A percentile compares a stretch with the other conserved stretches of the same genome.
Evolutionary conservation across 371 early-diverging fungal genomes (phyloP).

Genomic region (Dichotomocladium elegans): DNA sequence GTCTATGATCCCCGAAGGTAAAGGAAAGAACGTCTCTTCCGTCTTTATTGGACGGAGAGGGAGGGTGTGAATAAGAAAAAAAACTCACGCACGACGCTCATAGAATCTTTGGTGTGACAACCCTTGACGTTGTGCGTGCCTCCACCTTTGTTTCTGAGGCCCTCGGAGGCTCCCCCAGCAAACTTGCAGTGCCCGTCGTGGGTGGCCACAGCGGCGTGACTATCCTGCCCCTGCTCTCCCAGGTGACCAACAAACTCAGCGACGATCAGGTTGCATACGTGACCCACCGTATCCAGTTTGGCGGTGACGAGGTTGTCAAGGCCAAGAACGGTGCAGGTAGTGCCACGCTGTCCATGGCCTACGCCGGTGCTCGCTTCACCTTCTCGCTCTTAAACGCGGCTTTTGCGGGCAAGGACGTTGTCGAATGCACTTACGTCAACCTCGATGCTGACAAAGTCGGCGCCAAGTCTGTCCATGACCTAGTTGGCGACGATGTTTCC

Average conservation of each 20-base stretch:
- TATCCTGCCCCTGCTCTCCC: constrained; percentile 79
- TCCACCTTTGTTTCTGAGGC: constrained; percentile 75
- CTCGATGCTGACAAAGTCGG: constrained; percentile 63
- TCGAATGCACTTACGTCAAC: constrained; percentile 82
- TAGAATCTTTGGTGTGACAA: constrained; percentile 88
- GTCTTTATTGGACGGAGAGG: no score
- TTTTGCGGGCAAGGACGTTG: constrained; percentile 53
- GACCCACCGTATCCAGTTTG: constrained; percentile 88
- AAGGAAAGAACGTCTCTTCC: no score
- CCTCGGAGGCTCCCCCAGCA: constrained; percentile 46
- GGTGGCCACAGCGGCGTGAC: constrained; percentile 94
- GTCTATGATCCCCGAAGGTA: constrained; percentile 87
- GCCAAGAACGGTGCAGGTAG: constrained; percentile 84
- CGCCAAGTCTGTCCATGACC: constrained; percentile 50
- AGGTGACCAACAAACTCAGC: constrained; percentile 55
- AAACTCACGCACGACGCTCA: neutral
- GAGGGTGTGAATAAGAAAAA: no score
- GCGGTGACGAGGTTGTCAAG: constrained; percentile 95
- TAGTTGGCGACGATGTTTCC: constrained; percentile 48
- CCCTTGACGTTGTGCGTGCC: constrained; percentile 87
- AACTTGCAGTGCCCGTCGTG: constrained; percentile 74
- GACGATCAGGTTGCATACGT: constrained; percentile 73
- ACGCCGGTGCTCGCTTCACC: constrained; percentile 86
- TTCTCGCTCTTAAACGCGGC: constrained; percentile 68
- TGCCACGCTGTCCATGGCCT: constrained; percentile 91